phyloP scores from a whole-genome alignment of 2,329 filamentous ascomycete genomes.

The Stagonosporopsis cucurbitacearum region DNA sequence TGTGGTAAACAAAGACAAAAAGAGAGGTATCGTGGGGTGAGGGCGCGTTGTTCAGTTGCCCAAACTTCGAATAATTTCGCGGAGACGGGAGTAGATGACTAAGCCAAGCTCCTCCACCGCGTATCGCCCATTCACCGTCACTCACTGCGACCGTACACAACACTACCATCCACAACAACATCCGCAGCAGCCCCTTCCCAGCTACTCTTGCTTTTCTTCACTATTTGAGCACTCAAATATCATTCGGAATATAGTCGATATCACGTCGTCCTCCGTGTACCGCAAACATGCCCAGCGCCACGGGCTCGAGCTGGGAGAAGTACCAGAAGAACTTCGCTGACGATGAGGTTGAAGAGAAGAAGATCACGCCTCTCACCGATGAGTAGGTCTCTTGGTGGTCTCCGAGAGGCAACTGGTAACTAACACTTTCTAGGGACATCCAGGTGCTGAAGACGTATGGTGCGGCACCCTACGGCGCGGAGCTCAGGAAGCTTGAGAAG shows the following conservation, averaged over 20 bases:
- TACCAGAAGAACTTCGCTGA: constrained; percentile 97
- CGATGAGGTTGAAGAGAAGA: constrained; percentile 98
- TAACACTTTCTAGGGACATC: constrained; percentile 76
- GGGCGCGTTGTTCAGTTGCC: constrained; percentile 33
- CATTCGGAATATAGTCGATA: constrained; percentile 5
- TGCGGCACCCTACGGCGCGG: constrained; percentile 90
- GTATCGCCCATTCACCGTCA: constrained; percentile 26
- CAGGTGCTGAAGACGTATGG: constrained; percentile 99
- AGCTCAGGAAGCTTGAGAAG: constrained; percentile 96
- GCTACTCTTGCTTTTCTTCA: neutral
- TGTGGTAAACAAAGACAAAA: constrained; percentile 21
- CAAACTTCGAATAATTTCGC: constrained; percentile 37
- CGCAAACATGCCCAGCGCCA: constrained; percentile 84
- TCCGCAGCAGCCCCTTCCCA: neutral
- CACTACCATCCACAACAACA: constrained; percentile 15
- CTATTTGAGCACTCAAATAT: neutral
- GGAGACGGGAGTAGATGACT: constrained; percentile 24
- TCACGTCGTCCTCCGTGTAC: constrained; percentile 15
- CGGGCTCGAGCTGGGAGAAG: constrained; percentile 96
- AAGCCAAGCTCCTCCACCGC: constrained; percentile 28
- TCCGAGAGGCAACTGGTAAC: constrained; percentile 23
- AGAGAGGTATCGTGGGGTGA: constrained; percentile 32
- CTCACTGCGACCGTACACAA: constrained; percentile 6
- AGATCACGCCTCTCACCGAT: constrained; percentile 95
- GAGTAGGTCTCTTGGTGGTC: constrained; percentile 68